phyloP scores from a whole-genome alignment of 2,329 filamentous ascomycete species.

The Xylariaceae sp. region DNA sequence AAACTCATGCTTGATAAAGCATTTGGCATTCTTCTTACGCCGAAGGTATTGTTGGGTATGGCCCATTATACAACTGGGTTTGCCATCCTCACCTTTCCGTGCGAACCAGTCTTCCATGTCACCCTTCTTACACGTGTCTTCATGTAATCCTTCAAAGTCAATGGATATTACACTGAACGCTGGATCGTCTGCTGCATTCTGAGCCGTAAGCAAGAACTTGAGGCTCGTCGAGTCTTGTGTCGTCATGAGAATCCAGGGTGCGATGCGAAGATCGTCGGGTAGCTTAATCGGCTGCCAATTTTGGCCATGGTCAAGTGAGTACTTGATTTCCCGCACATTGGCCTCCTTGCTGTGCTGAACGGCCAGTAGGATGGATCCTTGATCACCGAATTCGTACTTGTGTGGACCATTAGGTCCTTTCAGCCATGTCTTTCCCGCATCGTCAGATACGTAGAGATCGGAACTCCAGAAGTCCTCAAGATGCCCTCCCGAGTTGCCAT shows the following conservation, averaged over 20 bases:
- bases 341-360: conserved; percentile 68
- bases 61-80: conserved; percentile 90
- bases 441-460: conserved; percentile 82
- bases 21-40: conserved; percentile 82
- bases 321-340: conserved; percentile 56
- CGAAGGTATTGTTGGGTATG: conserved; percentile 84
- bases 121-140: conserved; percentile 69
- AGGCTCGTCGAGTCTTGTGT: conserved; percentile 89
- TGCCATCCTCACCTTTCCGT: conserved; percentile 71
- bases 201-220: conserved; percentile 79
- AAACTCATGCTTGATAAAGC: conserved; percentile 84
- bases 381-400: conserved; percentile 94
- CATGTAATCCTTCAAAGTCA: conserved; percentile 78
- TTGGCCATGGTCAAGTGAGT: conserved; percentile 86
- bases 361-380: conserved; percentile 83
- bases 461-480: conserved; percentile 70
- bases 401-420: conserved; percentile 74
- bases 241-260: conserved; percentile 73
- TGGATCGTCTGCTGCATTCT: conserved; percentile 45
- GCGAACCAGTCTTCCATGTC: conserved; percentile 91
- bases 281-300: conserved; percentile 73
- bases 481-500: conserved; percentile 80
- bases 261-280: conserved; percentile 61
- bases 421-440: conserved; percentile 84
- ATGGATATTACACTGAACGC: conserved; percentile 67